Percentiles rank a stretch among this genome's conserved stretches.
Conservation (phyloP, 257 asterid species). For the Henckelia pumila region DNA sequence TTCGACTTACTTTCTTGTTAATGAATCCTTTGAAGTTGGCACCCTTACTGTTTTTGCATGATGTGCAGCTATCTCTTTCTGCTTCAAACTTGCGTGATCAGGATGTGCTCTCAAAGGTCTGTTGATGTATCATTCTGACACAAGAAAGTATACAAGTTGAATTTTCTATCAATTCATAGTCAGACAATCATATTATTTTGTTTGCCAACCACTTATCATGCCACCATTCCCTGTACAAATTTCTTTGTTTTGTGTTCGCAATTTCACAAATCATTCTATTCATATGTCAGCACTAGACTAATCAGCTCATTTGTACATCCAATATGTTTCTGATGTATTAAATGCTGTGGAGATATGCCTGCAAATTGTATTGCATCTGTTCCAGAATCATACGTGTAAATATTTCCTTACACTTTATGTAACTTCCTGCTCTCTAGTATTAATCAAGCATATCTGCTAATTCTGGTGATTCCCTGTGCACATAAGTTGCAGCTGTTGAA, state of each 20-base stretch:
- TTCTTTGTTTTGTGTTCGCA: constrained; percentile 4
- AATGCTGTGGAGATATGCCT: constrained; percentile 11
- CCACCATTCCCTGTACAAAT: not conserved
- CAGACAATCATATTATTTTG: constrained; percentile 10
- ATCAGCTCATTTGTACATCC: not conserved
- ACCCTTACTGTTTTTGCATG: constrained; percentile 21
- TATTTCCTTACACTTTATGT: constrained; percentile 19
- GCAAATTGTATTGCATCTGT: constrained; percentile 17
- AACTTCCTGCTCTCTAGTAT: constrained; percentile 16
- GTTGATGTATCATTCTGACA: constrained; percentile 28
- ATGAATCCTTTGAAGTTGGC: constrained; percentile 19
- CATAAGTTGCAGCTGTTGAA: constrained; percentile 3
- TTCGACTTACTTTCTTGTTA: constrained; percentile 6
- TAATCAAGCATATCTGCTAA: not conserved
- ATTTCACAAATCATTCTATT: constrained; percentile 5
- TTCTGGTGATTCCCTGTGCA: constrained; percentile 12
- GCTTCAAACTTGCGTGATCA: constrained; percentile 80
- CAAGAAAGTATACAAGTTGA: constrained; percentile 9
- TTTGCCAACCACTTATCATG: not conserved
- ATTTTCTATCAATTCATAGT: not conserved
- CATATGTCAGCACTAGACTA: constrained; percentile 3
- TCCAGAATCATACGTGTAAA: not conserved
- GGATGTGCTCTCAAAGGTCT: constrained; percentile 94
- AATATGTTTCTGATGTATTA: not conserved
- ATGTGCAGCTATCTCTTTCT: constrained; percentile 86